Evolutionary conservation across 2,329 filamentous ascomycete species (phyloP).

Genomic region (Alternaria sp.): DNA sequence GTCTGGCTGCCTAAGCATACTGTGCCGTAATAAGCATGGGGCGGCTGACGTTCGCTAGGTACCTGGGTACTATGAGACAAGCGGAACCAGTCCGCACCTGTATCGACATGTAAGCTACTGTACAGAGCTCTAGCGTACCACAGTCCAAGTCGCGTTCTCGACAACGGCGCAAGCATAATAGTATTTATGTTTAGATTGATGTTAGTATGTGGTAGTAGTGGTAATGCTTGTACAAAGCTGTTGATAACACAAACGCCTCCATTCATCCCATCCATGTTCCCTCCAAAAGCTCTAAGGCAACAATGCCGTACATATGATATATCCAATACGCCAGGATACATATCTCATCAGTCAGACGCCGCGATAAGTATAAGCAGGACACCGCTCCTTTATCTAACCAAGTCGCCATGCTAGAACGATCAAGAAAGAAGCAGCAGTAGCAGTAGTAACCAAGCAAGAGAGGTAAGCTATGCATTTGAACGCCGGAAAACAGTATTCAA

Average conservation of each 20-base stretch:
- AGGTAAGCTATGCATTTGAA: not conserved
- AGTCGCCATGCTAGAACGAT: conserved; percentile 6
- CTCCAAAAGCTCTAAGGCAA: not conserved
- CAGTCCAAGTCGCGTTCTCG: rapidly evolving
- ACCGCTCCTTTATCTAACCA: conserved; percentile 10
- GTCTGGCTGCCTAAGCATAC: not conserved
- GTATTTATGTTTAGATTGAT: not conserved
- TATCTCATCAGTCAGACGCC: not conserved
- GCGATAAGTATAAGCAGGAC: not conserved
- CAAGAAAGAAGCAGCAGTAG: not conserved
- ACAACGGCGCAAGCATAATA: not conserved
- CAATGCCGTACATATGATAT: not conserved
- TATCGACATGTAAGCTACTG: not conserved
- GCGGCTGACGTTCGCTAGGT: not conserved
- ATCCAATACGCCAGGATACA: not conserved
- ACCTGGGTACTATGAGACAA: not conserved
- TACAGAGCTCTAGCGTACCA: not conserved
- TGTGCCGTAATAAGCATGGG: not conserved
- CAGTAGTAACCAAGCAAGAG: not conserved
- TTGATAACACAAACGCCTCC: not conserved
- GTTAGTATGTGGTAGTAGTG: not conserved
- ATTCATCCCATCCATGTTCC: not conserved
- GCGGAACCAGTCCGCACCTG: not conserved
- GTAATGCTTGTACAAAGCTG: not conserved
- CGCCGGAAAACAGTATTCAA: not conserved